Conservation (phyloP, 306 rosid species). For the Heteromeles arbutifolia region DNA sequence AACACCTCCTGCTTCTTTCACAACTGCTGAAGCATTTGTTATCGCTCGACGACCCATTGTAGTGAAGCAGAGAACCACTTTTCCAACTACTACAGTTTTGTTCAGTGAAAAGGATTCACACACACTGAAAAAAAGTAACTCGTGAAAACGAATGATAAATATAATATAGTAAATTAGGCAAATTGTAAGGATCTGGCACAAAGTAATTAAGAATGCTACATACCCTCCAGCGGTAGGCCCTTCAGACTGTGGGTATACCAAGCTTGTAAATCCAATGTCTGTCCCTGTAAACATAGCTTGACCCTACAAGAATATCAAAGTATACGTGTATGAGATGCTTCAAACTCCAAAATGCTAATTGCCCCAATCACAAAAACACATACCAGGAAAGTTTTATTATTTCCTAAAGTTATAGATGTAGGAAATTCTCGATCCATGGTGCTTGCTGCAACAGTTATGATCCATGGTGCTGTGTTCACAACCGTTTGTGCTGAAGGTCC, state of each 20-base stretch:
- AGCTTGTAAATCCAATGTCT: constrained; percentile 24
- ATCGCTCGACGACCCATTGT: not conserved
- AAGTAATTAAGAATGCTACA: not conserved
- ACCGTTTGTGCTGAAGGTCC: constrained; percentile 36
- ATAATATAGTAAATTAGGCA: not conserved
- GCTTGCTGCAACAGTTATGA: constrained; percentile 40
- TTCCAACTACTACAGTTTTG: constrained; percentile 25
- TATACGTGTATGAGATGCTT: not conserved
- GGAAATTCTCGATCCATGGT: constrained; percentile 38
- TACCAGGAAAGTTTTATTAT: constrained; percentile 37
- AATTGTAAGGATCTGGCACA: not conserved
- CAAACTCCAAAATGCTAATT: not conserved
- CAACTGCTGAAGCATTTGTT: constrained; percentile 10
- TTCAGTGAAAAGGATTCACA: constrained; percentile 18
- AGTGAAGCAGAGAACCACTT: constrained; percentile 36
- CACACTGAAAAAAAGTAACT: constrained; percentile 12
- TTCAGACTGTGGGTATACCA: constrained; percentile 30
- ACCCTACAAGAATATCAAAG: constrained; percentile 11
- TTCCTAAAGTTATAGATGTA: constrained; percentile 37
- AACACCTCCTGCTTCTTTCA: constrained; percentile 25
- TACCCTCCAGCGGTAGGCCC: constrained; percentile 12
- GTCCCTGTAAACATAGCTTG: constrained; percentile 24
- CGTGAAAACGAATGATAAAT: not conserved
- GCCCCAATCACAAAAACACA: not conserved
- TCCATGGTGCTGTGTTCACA: constrained; percentile 36